Evolutionary conservation across 1,284 basidiomycete species (phyloP).

Genomic region (Cryptococcus jaspeensis): DNA sequence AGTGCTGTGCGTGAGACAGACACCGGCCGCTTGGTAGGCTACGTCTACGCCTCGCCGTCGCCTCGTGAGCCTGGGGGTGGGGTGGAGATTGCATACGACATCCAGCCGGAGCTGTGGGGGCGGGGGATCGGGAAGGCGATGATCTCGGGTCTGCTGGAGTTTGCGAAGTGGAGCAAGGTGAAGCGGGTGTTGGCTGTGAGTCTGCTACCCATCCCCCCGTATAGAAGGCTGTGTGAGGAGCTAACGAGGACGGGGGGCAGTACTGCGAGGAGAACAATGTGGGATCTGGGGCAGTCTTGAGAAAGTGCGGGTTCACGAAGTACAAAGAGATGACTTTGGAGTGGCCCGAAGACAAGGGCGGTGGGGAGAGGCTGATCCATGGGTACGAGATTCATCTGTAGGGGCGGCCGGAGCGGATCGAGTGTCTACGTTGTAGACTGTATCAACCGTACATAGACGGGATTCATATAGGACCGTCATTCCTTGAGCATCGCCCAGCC

Average conservation of each 20-base stretch:
- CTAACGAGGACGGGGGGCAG: neutral
- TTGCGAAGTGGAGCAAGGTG: neutral
- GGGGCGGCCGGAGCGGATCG: no score
- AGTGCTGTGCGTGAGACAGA: neutral
- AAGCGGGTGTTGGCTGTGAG: neutral
- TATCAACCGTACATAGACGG: no score
- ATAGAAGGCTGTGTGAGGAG: no score
- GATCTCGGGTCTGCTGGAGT: neutral
- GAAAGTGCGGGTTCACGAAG: neutral
- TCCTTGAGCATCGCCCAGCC: no score
- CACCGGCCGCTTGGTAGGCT: neutral
- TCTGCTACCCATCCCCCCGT: no score
- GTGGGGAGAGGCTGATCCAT: neutral
- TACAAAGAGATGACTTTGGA: neutral
- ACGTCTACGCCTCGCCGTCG: no score
- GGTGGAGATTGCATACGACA: neutral
- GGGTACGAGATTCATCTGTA: neutral
- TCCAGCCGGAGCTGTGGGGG: neutral
- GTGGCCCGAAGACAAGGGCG: conserved; percentile 2
- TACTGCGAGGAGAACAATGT: neutral
- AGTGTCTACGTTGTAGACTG: no score
- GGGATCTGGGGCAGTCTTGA: neutral
- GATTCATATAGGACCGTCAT: no score
- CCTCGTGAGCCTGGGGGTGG: neutral
- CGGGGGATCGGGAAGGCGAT: neutral